Conservation (phyloP, 108 stramenopile species). For the Schizochytrium sp. region DNA sequence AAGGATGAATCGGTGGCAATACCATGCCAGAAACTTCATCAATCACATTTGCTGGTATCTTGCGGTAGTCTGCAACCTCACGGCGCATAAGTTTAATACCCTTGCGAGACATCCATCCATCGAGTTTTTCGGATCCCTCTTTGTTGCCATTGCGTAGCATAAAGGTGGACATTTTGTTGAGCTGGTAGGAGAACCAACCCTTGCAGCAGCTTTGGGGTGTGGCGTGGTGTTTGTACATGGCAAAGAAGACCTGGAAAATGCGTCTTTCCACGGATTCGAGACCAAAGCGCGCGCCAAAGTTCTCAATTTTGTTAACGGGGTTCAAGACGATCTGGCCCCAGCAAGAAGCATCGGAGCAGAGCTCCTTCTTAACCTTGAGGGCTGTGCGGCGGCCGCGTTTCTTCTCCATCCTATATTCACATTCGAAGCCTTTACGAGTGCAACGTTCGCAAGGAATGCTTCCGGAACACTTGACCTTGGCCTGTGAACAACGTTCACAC, state of each 20-base stretch:
- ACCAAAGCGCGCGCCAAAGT: conserved; percentile 42
- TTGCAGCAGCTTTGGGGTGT: conserved; percentile 50
- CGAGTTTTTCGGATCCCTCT: conserved; percentile 17
- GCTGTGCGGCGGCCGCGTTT: conserved; percentile 42
- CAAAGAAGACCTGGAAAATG: conserved; percentile 60
- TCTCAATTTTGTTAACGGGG: conserved; percentile 16
- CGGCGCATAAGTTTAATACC: conserved; percentile 14
- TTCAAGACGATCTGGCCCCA: conserved; percentile 60
- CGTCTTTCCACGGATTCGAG: conserved; percentile 45
- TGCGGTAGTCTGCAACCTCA: conserved; percentile 29
- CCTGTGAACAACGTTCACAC: conserved; percentile 18
- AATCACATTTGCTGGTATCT: conserved; percentile 52
- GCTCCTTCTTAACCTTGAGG: conserved; percentile 20
- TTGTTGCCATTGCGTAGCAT: conserved; percentile 53
- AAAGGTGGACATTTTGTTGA: conserved; percentile 57
- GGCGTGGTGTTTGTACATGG: conserved; percentile 61
- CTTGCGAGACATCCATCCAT: conserved; percentile 31
- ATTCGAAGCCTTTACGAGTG: conserved; percentile 33
- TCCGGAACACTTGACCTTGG: conserved; percentile 32
- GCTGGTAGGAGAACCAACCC: conserved; percentile 47
- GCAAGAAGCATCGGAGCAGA: conserved; percentile 48
- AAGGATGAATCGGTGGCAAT: not conserved
- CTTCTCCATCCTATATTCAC: conserved; percentile 51
- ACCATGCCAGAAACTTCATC: conserved; percentile 29
- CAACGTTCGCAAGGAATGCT: conserved; percentile 43